Base-by-base conservation (phyloP, 352 stramenopile genomes). In the Phytophthora pinifolia region DNA sequence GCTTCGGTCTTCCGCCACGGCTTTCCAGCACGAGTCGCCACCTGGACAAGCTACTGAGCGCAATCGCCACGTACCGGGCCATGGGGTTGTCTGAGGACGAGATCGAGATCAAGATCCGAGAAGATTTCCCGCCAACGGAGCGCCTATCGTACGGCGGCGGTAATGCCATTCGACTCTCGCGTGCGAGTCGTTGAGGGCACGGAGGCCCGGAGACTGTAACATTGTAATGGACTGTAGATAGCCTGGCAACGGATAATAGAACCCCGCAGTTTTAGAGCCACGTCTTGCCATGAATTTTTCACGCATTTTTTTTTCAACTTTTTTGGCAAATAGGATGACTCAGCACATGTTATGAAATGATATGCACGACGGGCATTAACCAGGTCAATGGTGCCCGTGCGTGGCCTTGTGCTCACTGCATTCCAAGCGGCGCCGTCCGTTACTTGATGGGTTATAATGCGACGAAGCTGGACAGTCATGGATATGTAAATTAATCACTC, bases 41-140 rank as follows among this genome's bases (percentile, higher is more conserved):
- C 30, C 58, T 91, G n/a, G 78, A 86, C 22, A 67, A 69, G 18
- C 53, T 91, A 14, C 61, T 91, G 5, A 50, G 73, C 17, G 73
- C 76, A 6, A 91, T 91, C 45, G 73, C 83, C 35, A 75, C 73
- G 46, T 89, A 88, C 55, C 72, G 78, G 2, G 62, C 70, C 3
- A 62, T 76, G 45, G 81, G 81, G 0, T 27, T 88, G 22, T 70
- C 64, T 9, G 78, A 91, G 46, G 76, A 80, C 34, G 76, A 88
- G 54, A 86, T 91, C 37, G 81, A 91, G 43, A 53, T 45, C 12
- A 79, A 72, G 43, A 83, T 90, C 55, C 77, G 76, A 38, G 51
- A 72, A 42, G 79, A 89, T 35, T 88, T 89, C 34, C 79, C 79
- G 32, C 74, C 79, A 0, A 61, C 72, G 9, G 65, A 81, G 20